Conservation (phyloP, 31 red algal genomes). For the Odonthalia washingtoniensis region DNA sequence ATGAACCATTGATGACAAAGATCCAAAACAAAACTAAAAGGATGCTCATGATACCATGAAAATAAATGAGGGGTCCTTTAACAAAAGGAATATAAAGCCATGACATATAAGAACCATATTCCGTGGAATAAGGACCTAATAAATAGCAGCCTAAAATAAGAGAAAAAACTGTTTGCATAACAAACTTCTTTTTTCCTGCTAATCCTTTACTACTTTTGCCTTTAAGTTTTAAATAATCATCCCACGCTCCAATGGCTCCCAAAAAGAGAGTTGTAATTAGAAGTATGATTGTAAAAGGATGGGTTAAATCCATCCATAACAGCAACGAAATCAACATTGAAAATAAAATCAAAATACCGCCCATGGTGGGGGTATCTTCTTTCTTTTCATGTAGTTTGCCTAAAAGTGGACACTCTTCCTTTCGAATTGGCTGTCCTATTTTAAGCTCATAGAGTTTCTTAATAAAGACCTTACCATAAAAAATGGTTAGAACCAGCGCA, state of each 20-base stretch:
- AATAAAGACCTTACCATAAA: conserved; percentile 3
- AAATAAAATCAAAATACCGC: conserved; percentile 26
- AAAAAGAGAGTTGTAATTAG: not conserved
- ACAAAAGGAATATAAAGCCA: conserved; percentile 12
- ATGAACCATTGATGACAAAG: not conserved
- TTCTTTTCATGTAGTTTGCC: not conserved
- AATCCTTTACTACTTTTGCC: not conserved
- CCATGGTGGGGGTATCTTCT: conserved; percentile 32
- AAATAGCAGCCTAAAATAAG: not conserved
- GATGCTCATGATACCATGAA: conserved; percentile 1
- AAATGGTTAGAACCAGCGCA: not conserved
- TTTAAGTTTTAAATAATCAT: conserved; percentile 29
- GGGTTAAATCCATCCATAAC: not conserved
- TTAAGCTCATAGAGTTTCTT: not conserved
- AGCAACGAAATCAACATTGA: conserved; percentile 12
- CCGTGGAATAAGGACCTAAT: conserved; percentile 11
- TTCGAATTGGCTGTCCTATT: conserved; percentile 3
- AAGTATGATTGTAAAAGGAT: not conserved
- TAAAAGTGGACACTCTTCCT: not conserved
- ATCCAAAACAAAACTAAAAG: not conserved
- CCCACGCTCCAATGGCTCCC: conserved; percentile 2
- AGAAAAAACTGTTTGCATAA: conserved; percentile 5
- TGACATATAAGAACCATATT: not conserved
- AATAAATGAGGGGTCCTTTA: conserved; percentile 10
- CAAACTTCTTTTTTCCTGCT: not conserved